Conservation (phyloP, 345 rosid species). For the Ailanthus altissimus region DNA sequence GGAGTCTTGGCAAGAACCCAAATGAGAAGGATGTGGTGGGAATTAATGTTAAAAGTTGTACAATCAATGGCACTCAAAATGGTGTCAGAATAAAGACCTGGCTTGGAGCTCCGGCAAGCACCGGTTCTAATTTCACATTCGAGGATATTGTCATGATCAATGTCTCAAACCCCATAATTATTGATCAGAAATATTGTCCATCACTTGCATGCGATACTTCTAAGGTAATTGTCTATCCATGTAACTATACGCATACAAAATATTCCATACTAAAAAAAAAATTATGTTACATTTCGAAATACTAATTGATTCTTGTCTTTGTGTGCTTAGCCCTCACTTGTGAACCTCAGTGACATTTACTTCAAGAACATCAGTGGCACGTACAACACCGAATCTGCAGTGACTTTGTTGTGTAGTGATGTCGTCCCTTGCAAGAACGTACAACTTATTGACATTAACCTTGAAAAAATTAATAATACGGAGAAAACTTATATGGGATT, state of each 20-base stretch:
- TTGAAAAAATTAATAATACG: no score
- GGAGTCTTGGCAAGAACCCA: constrained; percentile 54
- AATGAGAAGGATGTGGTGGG: constrained; percentile 48
- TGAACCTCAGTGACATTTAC: constrained; percentile 44
- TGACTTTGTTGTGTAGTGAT: constrained; percentile 49
- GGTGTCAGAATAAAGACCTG: constrained; percentile 61
- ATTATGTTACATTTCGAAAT: no score
- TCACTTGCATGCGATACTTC: constrained; percentile 30
- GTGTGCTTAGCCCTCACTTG: constrained; percentile 42
- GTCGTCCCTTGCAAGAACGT: constrained; percentile 46
- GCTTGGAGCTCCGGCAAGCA: constrained; percentile 37
- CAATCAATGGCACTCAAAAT: constrained; percentile 48
- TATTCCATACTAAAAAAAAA: no score
- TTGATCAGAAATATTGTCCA: constrained; percentile 58
- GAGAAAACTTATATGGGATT: no score
- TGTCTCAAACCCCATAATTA: constrained; percentile 56
- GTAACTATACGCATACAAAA: no score
- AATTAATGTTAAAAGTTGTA: constrained; percentile 41
- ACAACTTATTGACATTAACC: constrained; percentile 28
- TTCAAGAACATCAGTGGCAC: constrained; percentile 55
- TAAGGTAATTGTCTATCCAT: constrained; percentile 24
- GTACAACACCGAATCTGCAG: constrained; percentile 40
- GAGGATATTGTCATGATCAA: constrained; percentile 45
- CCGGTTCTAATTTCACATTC: constrained; percentile 40
- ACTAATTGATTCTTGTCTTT: no score